These are phyloP conservation scores for Castanospermum australe DNA, from an alignment of 306 rosid genomes.

Conservation along the genomic window DNA sequence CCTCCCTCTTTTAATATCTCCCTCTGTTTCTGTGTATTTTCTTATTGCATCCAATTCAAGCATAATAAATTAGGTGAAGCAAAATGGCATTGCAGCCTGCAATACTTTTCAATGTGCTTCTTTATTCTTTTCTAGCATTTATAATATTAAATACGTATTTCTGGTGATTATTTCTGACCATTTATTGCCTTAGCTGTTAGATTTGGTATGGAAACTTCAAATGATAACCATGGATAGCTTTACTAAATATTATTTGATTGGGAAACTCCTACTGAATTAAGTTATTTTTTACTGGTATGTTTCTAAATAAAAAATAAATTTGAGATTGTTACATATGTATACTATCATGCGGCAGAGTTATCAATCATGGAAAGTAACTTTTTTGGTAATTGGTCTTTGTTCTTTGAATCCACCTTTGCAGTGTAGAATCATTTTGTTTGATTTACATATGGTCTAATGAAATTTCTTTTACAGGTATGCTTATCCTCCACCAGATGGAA, in stretches of 20 bases:
- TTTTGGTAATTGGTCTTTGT: not conserved
- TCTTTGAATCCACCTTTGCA: not conserved
- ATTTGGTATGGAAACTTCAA: not conserved
- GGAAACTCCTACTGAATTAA: not conserved
- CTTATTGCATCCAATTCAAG: too few species aligned
- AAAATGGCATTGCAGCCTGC: not conserved
- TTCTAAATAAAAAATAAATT: not conserved
- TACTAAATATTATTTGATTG: not conserved
- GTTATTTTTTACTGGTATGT: not conserved
- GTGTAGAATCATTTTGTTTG: constrained; percentile 17
- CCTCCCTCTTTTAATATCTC: not conserved
- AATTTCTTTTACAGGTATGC: constrained; percentile 64
- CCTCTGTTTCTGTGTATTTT: not conserved
- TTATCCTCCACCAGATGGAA: constrained; percentile 96
- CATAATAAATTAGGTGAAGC: not conserved
- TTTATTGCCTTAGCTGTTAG: not conserved
- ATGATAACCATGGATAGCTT: not conserved
- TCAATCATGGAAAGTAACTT: not conserved
- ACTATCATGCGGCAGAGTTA: not conserved
- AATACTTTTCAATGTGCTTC: not conserved
- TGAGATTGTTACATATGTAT: not conserved
- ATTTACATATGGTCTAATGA: constrained; percentile 21
- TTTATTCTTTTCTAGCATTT: not conserved
- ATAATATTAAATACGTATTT: not conserved
- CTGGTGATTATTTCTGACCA: not conserved